Evolutionary conservation across 495 filamentous ascomycete genomes (phyloP).

Genomic region (Penicillium robsamsonii): DNA sequence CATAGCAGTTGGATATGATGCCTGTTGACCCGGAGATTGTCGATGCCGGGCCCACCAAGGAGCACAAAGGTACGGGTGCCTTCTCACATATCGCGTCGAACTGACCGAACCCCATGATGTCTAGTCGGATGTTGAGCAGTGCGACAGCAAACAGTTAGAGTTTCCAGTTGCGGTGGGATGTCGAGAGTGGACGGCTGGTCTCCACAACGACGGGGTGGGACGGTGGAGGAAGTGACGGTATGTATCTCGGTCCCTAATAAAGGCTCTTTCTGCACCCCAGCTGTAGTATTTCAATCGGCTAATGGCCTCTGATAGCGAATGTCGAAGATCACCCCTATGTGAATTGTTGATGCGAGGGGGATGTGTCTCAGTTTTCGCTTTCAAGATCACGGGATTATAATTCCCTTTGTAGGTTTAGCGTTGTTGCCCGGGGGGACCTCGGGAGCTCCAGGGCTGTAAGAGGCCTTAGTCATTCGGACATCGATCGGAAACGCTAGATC

Average conservation of each 20-base stretch:
- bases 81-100: constrained; percentile 84
- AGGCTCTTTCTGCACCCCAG: constrained; percentile 9
- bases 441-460: neutral
- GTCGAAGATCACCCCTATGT: constrained; percentile 2
- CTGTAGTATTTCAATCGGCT: neutral
- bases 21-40: constrained; percentile 66
- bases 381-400: constrained; percentile 20
- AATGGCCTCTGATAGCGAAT: neutral
- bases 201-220: constrained; percentile 34
- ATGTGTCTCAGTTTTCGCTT: constrained; percentile 10
- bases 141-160: constrained; percentile 22
- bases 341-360: constrained; percentile 15
- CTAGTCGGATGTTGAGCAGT: constrained; percentile 11
- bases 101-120: constrained; percentile 83
- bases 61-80: constrained; percentile 81
- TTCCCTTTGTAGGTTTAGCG: constrained; percentile 14
- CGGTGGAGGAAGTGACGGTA: constrained; percentile 25
- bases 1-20: constrained; percentile 88
- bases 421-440: constrained; percentile 1
- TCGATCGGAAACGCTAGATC: constrained; percentile 8
- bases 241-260: constrained; percentile 3
- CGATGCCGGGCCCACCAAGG: constrained; percentile 69
- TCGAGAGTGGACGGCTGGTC: constrained; percentile 17
- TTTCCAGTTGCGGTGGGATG: constrained; percentile 22
- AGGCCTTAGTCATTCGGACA: constrained; percentile 10